Percentiles rank a stretch among this genome's conserved stretches.
Evolutionary conservation across 306 rosid species (phyloP).

Genomic region (Castanospermum australe): DNA sequence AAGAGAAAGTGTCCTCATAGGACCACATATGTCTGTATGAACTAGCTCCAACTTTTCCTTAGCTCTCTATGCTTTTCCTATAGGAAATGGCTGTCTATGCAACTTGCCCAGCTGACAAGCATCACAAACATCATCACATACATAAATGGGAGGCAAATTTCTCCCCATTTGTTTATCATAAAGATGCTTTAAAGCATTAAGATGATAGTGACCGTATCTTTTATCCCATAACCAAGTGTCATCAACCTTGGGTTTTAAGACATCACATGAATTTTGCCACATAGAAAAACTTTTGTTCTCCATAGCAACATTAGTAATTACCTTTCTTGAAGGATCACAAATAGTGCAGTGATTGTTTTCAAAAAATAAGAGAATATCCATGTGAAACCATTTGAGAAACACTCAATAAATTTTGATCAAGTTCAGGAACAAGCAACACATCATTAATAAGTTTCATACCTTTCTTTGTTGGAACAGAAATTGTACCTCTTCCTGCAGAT

Average conservation of each 20-base stretch:
- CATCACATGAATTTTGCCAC: neutral
- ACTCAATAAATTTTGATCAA: neutral
- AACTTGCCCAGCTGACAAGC: neutral
- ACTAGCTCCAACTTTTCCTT: neutral
- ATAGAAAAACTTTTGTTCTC: neutral
- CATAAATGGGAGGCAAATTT: neutral
- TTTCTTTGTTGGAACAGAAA: neutral
- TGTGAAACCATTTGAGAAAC: neutral
- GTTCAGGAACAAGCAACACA: neutral
- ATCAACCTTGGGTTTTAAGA: neutral
- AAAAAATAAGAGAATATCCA: neutral
- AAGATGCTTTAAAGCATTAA: neutral
- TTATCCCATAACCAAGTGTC: neutral
- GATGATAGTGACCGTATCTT: neutral
- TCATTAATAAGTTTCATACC: neutral
- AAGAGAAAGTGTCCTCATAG: neutral
- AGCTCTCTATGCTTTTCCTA: neutral
- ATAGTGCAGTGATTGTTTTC: neutral
- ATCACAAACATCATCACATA: neutral
- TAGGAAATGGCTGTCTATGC: neutral
- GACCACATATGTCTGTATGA: neutral
- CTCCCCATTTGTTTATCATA: neutral
- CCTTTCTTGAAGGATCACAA: neutral
- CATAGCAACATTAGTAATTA: neutral
- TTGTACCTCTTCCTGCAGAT: neutral